These are phyloP conservation scores for Umbelopsis sp. DNA, from an alignment of 192 early-diverging fungal species.

Conservation along the genomic window DNA sequence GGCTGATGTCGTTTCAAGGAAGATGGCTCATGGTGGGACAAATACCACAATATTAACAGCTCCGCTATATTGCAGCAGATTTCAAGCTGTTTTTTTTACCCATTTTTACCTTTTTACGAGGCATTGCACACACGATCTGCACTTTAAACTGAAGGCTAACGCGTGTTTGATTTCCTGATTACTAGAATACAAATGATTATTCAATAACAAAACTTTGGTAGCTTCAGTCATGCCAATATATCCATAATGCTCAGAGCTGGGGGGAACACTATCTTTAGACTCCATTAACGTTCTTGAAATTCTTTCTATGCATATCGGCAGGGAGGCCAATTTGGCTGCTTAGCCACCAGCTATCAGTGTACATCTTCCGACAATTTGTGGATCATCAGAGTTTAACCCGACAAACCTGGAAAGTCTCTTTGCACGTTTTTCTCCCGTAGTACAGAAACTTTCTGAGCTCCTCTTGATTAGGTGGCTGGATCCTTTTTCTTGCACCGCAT, in stretches of 20 bases:
- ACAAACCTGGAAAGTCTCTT: background rate
- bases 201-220: too few relatives aligned
- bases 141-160: background rate
- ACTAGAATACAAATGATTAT: background rate
- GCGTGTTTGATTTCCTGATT: background rate
- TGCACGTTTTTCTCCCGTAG: constrained; percentile 15
- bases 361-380: too few relatives aligned
- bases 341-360: background rate
- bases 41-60: constrained; percentile 5
- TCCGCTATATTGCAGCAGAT: constrained; percentile 14
- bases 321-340: background rate
- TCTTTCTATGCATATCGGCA: background rate
- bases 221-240: background rate
- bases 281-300: constrained; percentile 17
- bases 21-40: constrained; percentile 22
- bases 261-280: background rate
- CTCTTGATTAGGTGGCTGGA: background rate
- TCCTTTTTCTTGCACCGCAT: background rate
- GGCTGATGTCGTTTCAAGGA: constrained; percentile 17
- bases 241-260: background rate
- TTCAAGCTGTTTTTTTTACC: background rate
- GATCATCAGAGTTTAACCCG: too few relatives aligned
- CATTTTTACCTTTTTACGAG: background rate
- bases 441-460: constrained; percentile 3
- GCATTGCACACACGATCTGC: background rate